Conservation (phyloP, 2,329 filamentous ascomycete species). For the Penicillium sp. region DNA sequence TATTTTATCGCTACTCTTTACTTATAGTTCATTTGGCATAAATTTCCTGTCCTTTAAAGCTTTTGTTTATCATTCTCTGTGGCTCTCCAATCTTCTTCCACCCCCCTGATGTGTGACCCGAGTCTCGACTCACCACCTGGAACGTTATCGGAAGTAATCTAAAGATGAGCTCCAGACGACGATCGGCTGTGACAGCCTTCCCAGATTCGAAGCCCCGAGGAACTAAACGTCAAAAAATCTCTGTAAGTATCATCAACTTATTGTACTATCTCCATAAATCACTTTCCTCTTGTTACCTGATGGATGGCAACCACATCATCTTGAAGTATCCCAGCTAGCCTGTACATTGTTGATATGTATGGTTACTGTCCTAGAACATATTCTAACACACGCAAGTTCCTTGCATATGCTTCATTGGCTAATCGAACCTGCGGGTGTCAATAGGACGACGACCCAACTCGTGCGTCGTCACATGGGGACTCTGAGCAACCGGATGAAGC, state of each 20-base stretch:
- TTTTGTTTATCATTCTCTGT: background rate
- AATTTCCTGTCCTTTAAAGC: background rate
- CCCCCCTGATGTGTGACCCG: background rate
- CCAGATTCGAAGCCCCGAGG: slow-evolving; percentile 50
- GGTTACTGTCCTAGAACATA: background rate
- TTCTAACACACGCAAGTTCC: background rate
- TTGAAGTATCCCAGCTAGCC: background rate
- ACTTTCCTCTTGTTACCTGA: background rate
- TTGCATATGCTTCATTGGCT: background rate
- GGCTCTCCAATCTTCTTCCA: background rate
- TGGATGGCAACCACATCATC: background rate
- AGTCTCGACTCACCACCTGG: background rate
- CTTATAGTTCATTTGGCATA: slow-evolving; percentile 2
- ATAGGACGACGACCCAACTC: slow-evolving; percentile 25
- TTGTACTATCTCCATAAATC: too few relatives aligned
- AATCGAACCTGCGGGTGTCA: background rate
- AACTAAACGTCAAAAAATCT: slow-evolving; percentile 57
- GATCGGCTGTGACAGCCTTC: slow-evolving; percentile 48
- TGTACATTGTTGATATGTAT: background rate
- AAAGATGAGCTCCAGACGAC: slow-evolving; percentile 52
- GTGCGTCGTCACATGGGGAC: slow-evolving; percentile 16
- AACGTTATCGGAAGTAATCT: slow-evolving; percentile 1
- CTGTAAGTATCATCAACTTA: slow-evolving; percentile 48
- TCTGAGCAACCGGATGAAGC: slow-evolving; percentile 28
- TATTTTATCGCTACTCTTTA: background rate